Evolutionary conservation across 139 green algal genomes (phyloP).

Genomic region (Coelastrella sp.): DNA sequence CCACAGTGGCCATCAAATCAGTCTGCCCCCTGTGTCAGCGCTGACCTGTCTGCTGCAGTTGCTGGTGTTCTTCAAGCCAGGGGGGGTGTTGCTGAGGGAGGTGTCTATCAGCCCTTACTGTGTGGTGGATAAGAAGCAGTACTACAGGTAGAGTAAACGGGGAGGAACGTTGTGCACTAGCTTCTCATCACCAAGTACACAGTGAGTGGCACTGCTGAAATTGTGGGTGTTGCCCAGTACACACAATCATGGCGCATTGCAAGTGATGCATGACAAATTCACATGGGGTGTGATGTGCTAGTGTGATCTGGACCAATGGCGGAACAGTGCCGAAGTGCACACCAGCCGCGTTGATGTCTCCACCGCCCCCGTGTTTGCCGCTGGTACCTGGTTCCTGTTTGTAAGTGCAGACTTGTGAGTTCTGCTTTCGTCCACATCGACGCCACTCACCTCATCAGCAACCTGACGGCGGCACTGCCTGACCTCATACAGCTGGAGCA

Average conservation of each 20-base stretch:
- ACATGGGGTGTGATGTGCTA: too few species aligned
- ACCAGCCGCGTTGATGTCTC: neutral
- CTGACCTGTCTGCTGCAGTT: slow-evolving; percentile 3
- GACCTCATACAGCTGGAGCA: slow-evolving; percentile 52
- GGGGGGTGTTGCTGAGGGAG: slow-evolving; percentile 47
- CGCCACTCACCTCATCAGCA: slow-evolving; percentile 56
- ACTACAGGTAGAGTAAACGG: neutral
- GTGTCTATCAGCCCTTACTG: slow-evolving; percentile 61
- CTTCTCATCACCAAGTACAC: too few species aligned
- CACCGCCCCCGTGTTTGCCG: neutral
- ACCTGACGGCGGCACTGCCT: slow-evolving; percentile 51
- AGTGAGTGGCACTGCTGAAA: too few species aligned
- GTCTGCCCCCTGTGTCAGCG: slow-evolving; percentile 32
- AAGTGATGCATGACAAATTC: too few species aligned
- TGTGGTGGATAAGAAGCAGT: slow-evolving; percentile 50
- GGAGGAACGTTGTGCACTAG: too few species aligned
- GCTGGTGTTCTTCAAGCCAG: slow-evolving; percentile 44
- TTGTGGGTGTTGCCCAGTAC: too few species aligned
- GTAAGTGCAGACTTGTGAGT: slow-evolving; percentile 33
- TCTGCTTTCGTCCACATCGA: slow-evolving; percentile 54
- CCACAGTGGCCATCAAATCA: neutral
- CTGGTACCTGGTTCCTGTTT: too few species aligned
- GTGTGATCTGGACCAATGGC: too few species aligned
- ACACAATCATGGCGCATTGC: too few species aligned
- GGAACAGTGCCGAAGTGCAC: too few species aligned